Evolutionary conservation across 305 asterid species (phyloP).

Genomic region (Solanum aculeatissimum): DNA sequence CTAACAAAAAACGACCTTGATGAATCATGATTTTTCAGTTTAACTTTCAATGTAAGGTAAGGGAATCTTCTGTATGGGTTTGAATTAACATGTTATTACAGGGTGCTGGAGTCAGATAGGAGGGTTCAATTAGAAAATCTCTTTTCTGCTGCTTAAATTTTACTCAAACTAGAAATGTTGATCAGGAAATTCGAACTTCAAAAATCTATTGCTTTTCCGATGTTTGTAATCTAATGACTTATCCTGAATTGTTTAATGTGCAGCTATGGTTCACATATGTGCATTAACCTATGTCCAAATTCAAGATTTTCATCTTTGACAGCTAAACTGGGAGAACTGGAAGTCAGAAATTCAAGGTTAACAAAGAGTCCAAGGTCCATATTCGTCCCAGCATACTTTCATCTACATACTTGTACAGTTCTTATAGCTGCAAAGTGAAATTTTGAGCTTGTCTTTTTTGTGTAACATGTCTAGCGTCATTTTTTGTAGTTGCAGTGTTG

Average conservation of each 20-base stretch:
- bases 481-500: not conserved
- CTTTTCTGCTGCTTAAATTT: not conserved
- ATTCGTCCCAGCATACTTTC: not conserved
- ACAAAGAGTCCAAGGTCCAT: not conserved
- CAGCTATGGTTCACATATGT: not conserved
- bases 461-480: not conserved
- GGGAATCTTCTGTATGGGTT: not conserved
- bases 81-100: not conserved
- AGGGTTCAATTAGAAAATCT: not conserved
- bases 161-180: not conserved
- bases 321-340: not conserved
- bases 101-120: not conserved
- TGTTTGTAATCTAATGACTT: not conserved
- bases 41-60: not conserved
- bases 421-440: not conserved
- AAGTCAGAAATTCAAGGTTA: not conserved
- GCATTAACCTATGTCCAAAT: not conserved
- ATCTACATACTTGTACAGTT: not conserved
- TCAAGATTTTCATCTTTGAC: not conserved
- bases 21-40: not conserved
- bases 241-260: not conserved
- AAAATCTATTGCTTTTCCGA: not conserved
- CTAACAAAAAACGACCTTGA: not conserved
- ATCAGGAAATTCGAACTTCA: not conserved
- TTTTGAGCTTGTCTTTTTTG: not conserved